phyloP scores from a whole-genome alignment of 306 rosid genomes.

The Vachellia pachyceras region DNA sequence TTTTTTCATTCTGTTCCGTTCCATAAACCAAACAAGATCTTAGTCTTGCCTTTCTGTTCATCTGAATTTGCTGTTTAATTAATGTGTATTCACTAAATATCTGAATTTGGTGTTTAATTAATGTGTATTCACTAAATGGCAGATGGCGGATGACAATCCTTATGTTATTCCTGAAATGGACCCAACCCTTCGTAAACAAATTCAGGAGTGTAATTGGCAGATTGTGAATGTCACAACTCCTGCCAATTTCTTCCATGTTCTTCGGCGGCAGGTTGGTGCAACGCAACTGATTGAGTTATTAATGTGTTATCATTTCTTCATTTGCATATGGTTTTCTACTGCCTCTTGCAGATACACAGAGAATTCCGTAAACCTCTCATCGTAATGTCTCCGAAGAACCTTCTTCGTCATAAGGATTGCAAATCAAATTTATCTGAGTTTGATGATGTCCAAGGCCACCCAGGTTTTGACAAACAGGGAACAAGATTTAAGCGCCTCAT shows the following conservation, averaged over 20 bases:
- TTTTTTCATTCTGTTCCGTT: neutral
- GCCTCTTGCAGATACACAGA: slow-evolving; percentile 72
- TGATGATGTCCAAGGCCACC: slow-evolving; percentile 98
- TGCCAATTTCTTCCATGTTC: slow-evolving; percentile 96
- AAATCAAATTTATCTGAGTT: slow-evolving; percentile 91
- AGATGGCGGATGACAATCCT: slow-evolving; percentile 99
- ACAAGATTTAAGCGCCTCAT: slow-evolving; percentile 97
- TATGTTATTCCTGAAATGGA: slow-evolving; percentile 97
- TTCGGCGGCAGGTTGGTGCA: slow-evolving; percentile 86
- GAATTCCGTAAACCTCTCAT: slow-evolving; percentile 94
- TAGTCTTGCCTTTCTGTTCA: slow-evolving; percentile 22
- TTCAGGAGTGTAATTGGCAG: slow-evolving; percentile 99
- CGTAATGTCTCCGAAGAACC: slow-evolving; percentile 95
- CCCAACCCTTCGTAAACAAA: slow-evolving; percentile 86
- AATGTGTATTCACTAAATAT: slow-evolving; percentile 34
- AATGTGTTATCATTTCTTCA: slow-evolving; percentile 8
- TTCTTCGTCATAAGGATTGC: slow-evolving; percentile 91
- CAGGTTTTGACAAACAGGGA: slow-evolving; percentile 98
- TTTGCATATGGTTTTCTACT: slow-evolving; percentile 33
- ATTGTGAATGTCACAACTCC: slow-evolving; percentile 97
- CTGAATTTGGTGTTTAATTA: slow-evolving; percentile 25
- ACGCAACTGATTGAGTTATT: slow-evolving; percentile 33
- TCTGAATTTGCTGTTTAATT: slow-evolving; percentile 22
- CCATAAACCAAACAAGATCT: neutral
- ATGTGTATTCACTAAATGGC: slow-evolving; percentile 43